A percentile compares a stretch with the other conserved stretches of the same genome.
phyloP scores from a whole-genome alignment of 805 yeast species.

The Yarrowia sp. region DNA sequence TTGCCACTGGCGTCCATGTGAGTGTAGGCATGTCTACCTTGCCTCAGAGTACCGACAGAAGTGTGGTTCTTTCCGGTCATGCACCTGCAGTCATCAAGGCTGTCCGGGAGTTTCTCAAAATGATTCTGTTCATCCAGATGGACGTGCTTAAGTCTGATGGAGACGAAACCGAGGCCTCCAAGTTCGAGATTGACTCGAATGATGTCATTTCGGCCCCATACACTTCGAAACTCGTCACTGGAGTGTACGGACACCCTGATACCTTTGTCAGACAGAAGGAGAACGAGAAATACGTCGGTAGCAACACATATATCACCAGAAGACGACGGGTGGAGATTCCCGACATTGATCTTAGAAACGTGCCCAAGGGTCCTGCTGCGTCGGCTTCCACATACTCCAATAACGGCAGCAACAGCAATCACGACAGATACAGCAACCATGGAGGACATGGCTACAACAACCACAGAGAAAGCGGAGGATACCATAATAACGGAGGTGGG shows the following conservation, averaged over 20 bases:
- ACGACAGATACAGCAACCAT: slow-evolving; percentile 37
- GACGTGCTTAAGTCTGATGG: slow-evolving; percentile 6
- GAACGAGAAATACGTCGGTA: slow-evolving; percentile 38
- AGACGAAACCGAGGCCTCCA: background rate
- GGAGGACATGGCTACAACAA: slow-evolving; percentile 1
- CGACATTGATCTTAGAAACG: slow-evolving; percentile 9
- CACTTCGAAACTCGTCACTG: slow-evolving; percentile 41
- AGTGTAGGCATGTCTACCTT: slow-evolving; percentile 31
- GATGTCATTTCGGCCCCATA: slow-evolving; percentile 26
- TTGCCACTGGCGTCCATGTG: slow-evolving; percentile 21
- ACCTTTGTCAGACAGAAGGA: slow-evolving; percentile 42
- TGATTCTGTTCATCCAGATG: slow-evolving; percentile 18
- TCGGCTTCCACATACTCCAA: slow-evolving; percentile 12
- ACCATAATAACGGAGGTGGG: slow-evolving; percentile 15
- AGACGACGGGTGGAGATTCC: slow-evolving; percentile 18
- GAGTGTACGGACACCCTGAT: slow-evolving; percentile 44
- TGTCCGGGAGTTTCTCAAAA: slow-evolving; percentile 22
- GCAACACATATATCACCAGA: slow-evolving; percentile 40
- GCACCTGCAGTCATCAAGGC: slow-evolving; percentile 8
- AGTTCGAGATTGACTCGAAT: slow-evolving; percentile 3
- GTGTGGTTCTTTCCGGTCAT: slow-evolving; percentile 24
- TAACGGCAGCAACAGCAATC: slow-evolving; percentile 30
- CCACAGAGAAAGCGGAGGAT: slow-evolving; percentile 10
- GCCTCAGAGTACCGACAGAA: slow-evolving; percentile 27
- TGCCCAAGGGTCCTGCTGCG: slow-evolving; percentile 14